Evolutionary conservation across 768 basidiomycete species (phyloP), one percentile per base, ranked within the genome.

Genomic region (Terana coerulea): DNA sequence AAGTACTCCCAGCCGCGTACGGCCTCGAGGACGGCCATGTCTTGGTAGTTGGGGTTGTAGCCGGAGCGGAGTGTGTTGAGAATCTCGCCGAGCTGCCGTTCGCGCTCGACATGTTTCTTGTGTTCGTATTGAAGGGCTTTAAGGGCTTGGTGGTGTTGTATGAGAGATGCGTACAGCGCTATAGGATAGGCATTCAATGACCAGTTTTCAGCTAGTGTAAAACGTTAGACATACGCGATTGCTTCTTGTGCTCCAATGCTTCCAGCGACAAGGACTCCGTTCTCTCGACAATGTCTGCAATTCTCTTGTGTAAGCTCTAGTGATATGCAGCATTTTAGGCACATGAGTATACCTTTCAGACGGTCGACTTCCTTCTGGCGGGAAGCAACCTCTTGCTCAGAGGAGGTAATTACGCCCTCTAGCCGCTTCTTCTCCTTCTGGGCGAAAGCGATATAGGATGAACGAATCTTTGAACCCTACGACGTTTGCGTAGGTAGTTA

Each of bases 31-130:
- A 98, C 95, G 2, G 93, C 94, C 95, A 99, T 98, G 64, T 99
- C 95, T 66, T 98, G 95, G 69, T 98, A 98, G 67, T 99, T 99
- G 14, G 95, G 95, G 66, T 99, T 99, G 72, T 97, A 98, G 3
- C 87, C 85, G 9, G 81, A 79, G 19, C 91, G 79, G 10, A 99
- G 79, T 25, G 84, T 74, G 52, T 84, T 79, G 5, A 99, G 78
- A 45, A 99, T 90, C n/a, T 84, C 79, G 21, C 86, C 87, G 2
- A 99, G 80, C 40, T 82, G 75, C 53, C 79, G 79, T 62, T 95
- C 84, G 46, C 86, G 85, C 53, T 87, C 80, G 24, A 90, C 66
- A 52, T 89, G 83, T 54, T 83, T 81, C 51, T 83, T 72, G 64
- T 91, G 75, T 61, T 89, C 84, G 31, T 75, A 75, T 52, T 84